Conservation (phyloP, 1,284 basidiomycete genomes). For the Sphaerobolus stellatus region DNA sequence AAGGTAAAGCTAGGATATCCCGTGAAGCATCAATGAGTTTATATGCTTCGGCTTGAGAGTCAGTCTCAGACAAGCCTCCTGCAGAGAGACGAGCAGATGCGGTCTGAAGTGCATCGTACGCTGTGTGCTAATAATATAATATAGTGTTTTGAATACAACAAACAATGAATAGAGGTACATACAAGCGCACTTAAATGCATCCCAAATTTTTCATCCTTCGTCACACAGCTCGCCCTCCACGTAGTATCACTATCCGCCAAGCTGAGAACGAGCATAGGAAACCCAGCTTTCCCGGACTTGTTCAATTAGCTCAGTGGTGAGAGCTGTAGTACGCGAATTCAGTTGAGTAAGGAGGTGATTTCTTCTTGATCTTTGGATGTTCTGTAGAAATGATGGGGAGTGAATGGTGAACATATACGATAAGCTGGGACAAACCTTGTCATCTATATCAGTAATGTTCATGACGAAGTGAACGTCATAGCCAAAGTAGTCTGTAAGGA, state of each 20-base stretch:
- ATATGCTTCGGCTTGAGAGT: slow-evolving; percentile 49
- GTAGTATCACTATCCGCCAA: slow-evolving; percentile 47
- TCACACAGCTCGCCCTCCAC: slow-evolving; percentile 71
- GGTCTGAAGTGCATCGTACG: slow-evolving; percentile 52
- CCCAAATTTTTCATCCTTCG: slow-evolving; percentile 86
- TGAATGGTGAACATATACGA: slow-evolving; percentile 17
- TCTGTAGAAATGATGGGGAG: no score
- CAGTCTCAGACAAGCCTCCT: slow-evolving; percentile 41
- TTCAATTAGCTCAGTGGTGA: slow-evolving; percentile 60
- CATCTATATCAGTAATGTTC: slow-evolving; percentile 99
- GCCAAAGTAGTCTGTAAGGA: slow-evolving; percentile 94
- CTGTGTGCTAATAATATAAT: slow-evolving; percentile 16
- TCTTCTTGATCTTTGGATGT: slow-evolving; percentile 87
- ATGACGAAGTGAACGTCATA: slow-evolving; percentile 99
- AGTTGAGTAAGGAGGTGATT: slow-evolving; percentile 76
- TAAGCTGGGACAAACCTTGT: slow-evolving; percentile 79
- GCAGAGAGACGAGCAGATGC: slow-evolving; percentile 36
- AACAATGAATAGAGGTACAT: slow-evolving; percentile 26
- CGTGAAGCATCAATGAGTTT: slow-evolving; percentile 69
- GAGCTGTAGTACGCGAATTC: slow-evolving; percentile 48
- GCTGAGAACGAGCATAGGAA: slow-evolving; percentile 59
- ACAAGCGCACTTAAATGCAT: slow-evolving; percentile 82
- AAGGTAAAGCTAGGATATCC: slow-evolving; percentile 70
- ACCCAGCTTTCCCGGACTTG: slow-evolving; percentile 68
- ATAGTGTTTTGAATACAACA: no score